Percentiles rank a stretch among this genome's conserved stretches.
Conservation (phyloP, 139 green algal species). For the Asterochloris sp. region DNA sequence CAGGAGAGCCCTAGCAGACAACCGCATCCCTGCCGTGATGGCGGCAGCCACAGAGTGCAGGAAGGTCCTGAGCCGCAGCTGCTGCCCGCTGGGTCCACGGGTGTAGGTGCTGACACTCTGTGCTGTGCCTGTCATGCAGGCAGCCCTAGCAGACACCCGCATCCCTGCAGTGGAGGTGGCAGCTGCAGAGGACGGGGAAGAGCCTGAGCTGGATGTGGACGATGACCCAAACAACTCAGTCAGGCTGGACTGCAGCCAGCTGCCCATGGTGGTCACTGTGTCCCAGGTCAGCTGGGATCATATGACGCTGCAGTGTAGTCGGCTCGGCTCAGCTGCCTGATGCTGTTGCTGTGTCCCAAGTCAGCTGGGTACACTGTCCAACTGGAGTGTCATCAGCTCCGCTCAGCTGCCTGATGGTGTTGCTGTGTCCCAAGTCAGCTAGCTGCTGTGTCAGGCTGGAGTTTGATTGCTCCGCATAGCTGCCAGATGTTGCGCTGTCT, state of each 20-base stretch:
- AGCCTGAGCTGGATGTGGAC: conserved; percentile 73
- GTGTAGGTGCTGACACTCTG: too few relatives aligned
- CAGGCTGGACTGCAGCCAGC: conserved; percentile 36
- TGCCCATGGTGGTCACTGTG: conserved; percentile 57
- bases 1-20: conserved; percentile 62
- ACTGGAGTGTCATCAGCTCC: too few relatives aligned
- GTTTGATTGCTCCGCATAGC: too few relatives aligned
- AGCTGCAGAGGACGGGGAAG: conserved; percentile 39
- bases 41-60: conserved; percentile 30
- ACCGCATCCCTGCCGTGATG: conserved; percentile 47
- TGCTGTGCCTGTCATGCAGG: conserved; percentile 11
- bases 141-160: conserved; percentile 59
- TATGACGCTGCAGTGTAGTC: too few relatives aligned
- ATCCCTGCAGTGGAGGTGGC: conserved; percentile 49
- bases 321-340: too few relatives aligned
- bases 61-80: not conserved
- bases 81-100: not conserved
- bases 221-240: conserved; percentile 45
- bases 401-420: too few relatives aligned
- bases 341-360: not conserved
- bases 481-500: too few relatives aligned
- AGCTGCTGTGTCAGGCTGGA: too few relatives aligned
- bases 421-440: too few relatives aligned
- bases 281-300: conserved; percentile 37
- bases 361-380: too few relatives aligned